A percentile compares a stretch with the other conserved stretches of the same genome.
Evolutionary conservation across 371 early-diverging fungal species (phyloP).

Genomic region (Mortierella sp.): DNA sequence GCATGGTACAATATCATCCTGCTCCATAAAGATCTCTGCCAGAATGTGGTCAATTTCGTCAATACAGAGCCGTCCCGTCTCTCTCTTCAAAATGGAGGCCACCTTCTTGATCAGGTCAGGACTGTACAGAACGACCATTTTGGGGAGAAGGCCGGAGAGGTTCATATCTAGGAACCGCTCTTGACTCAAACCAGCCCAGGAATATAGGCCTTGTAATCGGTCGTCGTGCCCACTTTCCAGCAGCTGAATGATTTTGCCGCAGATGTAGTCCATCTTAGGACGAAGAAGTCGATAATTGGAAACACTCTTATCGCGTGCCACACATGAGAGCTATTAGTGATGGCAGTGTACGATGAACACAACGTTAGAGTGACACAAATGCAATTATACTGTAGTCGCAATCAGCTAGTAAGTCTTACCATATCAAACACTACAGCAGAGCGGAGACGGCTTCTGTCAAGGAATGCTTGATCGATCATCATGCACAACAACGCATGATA

Average conservation of each 20-base stretch:
- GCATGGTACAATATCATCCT: constrained; percentile 11
- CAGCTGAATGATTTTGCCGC: constrained; percentile 21
- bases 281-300: constrained; percentile 16
- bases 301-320: constrained; percentile 24
- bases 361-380: too few species aligned
- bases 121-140: constrained; percentile 17
- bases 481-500: constrained; percentile 18
- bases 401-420: too few species aligned
- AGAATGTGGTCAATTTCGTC: constrained; percentile 34
- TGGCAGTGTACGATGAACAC: not conserved
- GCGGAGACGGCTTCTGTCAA: not conserved
- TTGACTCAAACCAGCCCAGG: constrained; percentile 24
- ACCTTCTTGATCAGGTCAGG: constrained; percentile 22
- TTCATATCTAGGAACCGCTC: constrained; percentile 18
- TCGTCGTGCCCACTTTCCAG: constrained; percentile 20
- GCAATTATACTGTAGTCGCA: too few species aligned
- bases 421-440: constrained; percentile 14
- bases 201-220: constrained; percentile 21
- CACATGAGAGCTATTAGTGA: constrained; percentile 6
- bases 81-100: constrained; percentile 13
- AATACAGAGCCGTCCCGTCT: constrained; percentile 25
- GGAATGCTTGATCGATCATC: constrained; percentile 32
- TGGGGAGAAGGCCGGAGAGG: constrained; percentile 19
- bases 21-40: constrained; percentile 26
- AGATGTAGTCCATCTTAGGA: constrained; percentile 27